phyloP scores from a whole-genome alignment of 2,329 filamentous ascomycete genomes.

The Epichloe gansuensis region DNA sequence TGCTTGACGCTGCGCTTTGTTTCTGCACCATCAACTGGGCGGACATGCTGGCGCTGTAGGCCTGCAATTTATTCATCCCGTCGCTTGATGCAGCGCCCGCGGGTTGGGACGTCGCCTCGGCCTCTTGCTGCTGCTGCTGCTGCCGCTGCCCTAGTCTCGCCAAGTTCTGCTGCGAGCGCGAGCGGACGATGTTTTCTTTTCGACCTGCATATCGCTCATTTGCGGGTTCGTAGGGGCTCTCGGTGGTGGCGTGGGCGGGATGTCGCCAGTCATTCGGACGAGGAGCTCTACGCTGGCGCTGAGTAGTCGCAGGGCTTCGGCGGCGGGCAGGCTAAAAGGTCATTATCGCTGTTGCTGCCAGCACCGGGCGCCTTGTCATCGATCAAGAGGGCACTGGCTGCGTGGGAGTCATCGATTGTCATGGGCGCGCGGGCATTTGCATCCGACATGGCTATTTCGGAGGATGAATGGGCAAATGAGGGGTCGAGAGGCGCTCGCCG shows the following conservation, averaged over 20 bases:
- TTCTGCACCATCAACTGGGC: constrained; percentile 13
- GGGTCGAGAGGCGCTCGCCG: no score
- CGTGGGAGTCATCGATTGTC: not conserved
- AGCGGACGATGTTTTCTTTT: constrained; percentile 47
- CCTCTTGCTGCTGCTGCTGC: constrained; percentile 6
- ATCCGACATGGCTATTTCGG: constrained; percentile 2
- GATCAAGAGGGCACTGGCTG: constrained; percentile 8
- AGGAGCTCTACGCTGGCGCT: constrained; percentile 58
- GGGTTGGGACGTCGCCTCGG: constrained; percentile 17
- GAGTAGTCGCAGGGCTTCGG: constrained; percentile 70
- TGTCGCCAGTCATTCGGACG: constrained; percentile 61
- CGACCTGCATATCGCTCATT: constrained; percentile 50
- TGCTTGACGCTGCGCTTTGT: constrained; percentile 1
- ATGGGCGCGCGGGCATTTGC: not conserved
- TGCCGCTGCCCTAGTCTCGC: constrained; percentile 28
- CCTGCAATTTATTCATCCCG: constrained; percentile 12
- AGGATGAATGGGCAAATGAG: not conserved
- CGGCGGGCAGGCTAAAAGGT: constrained; percentile 60
- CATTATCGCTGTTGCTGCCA: constrained; percentile 41
- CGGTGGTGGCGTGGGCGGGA: constrained; percentile 67
- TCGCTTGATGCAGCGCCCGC: not conserved
- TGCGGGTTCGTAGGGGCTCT: constrained; percentile 51
- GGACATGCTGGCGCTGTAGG: constrained; percentile 17
- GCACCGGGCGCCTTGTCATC: constrained; percentile 13
- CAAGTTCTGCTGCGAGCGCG: constrained; percentile 43